Conservation (phyloP, 768 basidiomycete species). For the Gymnopilus dilepis region DNA sequence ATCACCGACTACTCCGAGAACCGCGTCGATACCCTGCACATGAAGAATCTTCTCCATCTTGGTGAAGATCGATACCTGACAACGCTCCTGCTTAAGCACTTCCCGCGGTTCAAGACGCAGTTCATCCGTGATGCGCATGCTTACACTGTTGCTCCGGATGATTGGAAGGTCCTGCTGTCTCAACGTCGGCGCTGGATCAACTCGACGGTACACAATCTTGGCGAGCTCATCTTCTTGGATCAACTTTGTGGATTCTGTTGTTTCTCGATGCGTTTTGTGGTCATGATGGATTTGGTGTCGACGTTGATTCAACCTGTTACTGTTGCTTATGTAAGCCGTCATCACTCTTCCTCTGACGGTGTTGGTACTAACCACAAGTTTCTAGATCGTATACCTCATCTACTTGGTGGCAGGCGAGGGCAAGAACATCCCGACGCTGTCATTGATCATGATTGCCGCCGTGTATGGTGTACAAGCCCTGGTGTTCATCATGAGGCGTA, state of each 20-base stretch:
- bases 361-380: constrained; percentile 19
- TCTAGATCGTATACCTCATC: constrained; percentile 85
- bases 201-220: constrained; percentile 97
- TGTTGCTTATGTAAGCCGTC: constrained; percentile 79
- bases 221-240: constrained; percentile 90
- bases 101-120: constrained; percentile 92
- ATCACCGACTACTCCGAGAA: constrained; percentile 95
- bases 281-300: constrained; percentile 94
- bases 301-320: constrained; percentile 86
- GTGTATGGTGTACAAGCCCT: constrained; percentile 94
- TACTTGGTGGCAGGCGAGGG: constrained; percentile 74
- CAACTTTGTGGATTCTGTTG: constrained; percentile 96
- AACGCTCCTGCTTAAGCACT: constrained; percentile 94
- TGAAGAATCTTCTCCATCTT: constrained; percentile 97
- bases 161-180: constrained; percentile 91
- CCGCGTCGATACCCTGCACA: constrained; percentile 95
- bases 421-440: constrained; percentile 75
- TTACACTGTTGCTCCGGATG: constrained; percentile 93
- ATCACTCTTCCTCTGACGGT: constrained; percentile 12
- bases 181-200: constrained; percentile 99
- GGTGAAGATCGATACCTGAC: constrained; percentile 99
- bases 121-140: constrained; percentile 95
- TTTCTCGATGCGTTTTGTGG: constrained; percentile 98
- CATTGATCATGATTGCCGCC: constrained; percentile 91
- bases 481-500: constrained; percentile 89